These are phyloP conservation scores for Leccinellum rugosiceps DNA, from an alignment of 768 basidiomycete species.

Conservation along the genomic window DNA sequence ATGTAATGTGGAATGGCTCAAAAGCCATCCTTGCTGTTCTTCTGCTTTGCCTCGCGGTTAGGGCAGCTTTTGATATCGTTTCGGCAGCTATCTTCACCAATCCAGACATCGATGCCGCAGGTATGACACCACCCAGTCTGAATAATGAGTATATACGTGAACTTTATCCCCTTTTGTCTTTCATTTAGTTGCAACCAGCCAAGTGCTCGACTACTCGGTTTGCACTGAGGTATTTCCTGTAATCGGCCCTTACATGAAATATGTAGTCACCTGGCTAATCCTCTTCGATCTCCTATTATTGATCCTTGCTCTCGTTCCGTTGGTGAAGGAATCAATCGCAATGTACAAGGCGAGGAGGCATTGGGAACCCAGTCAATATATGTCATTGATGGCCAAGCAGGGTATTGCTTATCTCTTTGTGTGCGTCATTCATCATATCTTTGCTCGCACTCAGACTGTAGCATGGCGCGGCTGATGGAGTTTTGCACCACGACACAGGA, in stretches of 20 bases:
- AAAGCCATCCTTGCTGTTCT: no score
- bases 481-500: background rate
- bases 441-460: background rate
- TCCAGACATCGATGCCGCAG: no score
- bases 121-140: no score
- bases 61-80: no score
- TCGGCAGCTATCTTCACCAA: no score
- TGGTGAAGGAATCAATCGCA: background rate
- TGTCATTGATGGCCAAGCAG: background rate
- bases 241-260: background rate
- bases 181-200: background rate
- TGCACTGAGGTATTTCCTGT: background rate
- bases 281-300: background rate
- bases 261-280: fast-evolving
- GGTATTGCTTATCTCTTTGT: background rate
- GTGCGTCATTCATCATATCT: background rate
- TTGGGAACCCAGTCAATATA: background rate
- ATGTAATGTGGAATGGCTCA: no score
- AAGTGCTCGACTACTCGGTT: background rate
- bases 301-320: background rate
- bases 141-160: no score
- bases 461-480: background rate
- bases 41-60: no score
- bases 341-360: background rate
- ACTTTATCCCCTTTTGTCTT: no score